These are phyloP conservation scores for Saposhnikovia divaricata DNA, from an alignment of 129 eudicot genomes.

Conservation along the genomic window DNA sequence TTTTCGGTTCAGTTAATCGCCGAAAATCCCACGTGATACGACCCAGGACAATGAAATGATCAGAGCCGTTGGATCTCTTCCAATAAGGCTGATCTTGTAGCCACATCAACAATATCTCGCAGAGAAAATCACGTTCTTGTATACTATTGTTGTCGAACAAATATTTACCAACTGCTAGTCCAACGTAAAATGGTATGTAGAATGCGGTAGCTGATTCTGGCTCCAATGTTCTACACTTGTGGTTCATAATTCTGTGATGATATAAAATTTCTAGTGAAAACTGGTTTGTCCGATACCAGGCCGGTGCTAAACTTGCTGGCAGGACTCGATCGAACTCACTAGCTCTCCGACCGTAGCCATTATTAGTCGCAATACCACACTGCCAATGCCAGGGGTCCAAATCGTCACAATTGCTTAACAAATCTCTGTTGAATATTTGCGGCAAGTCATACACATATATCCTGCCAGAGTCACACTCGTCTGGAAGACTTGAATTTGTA, in stretches of 20 bases:
- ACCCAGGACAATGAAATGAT: conserved; percentile 55
- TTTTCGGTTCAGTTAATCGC: conserved; percentile 60
- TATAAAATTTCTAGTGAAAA: conserved; percentile 46
- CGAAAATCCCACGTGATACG: conserved; percentile 88
- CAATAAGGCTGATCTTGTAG: conserved; percentile 45
- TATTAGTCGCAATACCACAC: conserved; percentile 65
- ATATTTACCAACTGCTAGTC: conserved; percentile 69
- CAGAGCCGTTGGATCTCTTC: conserved; percentile 60
- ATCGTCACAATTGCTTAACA: conserved; percentile 43
- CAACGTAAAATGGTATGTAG: conserved; percentile 78
- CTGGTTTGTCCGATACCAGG: conserved; percentile 68
- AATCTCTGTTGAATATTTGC: conserved; percentile 41
- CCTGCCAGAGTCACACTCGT: conserved; percentile 30
- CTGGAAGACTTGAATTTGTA: background rate
- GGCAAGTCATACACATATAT: conserved; percentile 67
- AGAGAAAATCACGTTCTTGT: conserved; percentile 41
- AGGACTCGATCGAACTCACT: conserved; percentile 37
- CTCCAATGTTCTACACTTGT: conserved; percentile 46
- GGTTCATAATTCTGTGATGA: conserved; percentile 42
- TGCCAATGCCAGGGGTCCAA: conserved; percentile 77
- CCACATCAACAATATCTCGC: conserved; percentile 52
- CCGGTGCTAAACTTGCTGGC: conserved; percentile 35
- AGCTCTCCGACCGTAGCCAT: conserved; percentile 51
- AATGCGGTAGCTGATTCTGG: conserved; percentile 63
- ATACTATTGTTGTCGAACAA: conserved; percentile 35